A percentile compares a stretch with the other conserved stretches of the same genome.
These are phyloP conservation scores for Nicotiana knightiana DNA, from an alignment of 257 asterid species.

Conservation along the genomic window DNA sequence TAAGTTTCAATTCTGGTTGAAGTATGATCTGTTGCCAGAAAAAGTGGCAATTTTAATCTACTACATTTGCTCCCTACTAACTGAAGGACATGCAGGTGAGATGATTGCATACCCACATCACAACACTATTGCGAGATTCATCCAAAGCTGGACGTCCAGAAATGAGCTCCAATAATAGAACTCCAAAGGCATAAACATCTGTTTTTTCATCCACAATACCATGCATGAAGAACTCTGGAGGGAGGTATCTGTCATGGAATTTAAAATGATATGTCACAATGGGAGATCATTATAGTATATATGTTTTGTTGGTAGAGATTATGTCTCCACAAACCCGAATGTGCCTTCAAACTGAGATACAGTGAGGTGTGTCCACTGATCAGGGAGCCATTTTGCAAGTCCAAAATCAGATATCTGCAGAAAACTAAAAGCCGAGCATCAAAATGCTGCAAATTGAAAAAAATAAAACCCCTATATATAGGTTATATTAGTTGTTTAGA, in stretches of 20 bases:
- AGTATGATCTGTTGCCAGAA: background rate
- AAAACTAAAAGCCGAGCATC: conserved; percentile 20
- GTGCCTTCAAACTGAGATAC: conserved; percentile 93
- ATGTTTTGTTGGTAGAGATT: background rate
- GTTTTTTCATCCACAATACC: conserved; percentile 94
- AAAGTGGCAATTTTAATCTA: background rate
- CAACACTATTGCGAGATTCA: conserved; percentile 62
- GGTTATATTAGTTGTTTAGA: background rate
- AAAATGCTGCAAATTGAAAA: background rate
- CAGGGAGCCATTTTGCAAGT: conserved; percentile 98
- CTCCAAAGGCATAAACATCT: conserved; percentile 91
- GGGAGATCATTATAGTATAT: background rate
- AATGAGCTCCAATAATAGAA: conserved; percentile 65
- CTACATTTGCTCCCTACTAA: background rate
- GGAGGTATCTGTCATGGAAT: conserved; percentile 64
- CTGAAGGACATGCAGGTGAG: background rate
- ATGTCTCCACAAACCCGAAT: conserved; percentile 51
- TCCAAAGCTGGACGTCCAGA: conserved; percentile 93
- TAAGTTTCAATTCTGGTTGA: background rate
- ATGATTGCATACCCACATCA: conserved; percentile 82
- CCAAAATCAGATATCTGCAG: conserved; percentile 94
- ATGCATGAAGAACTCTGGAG: conserved; percentile 91
- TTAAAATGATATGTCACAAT: background rate
- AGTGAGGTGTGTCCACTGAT: conserved; percentile 86
- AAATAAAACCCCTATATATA: background rate